Evolutionary conservation across 345 rosid genomes (phyloP), one percentile per base, ranked within the genome.

Genomic region (Cardamine occulta): DNA sequence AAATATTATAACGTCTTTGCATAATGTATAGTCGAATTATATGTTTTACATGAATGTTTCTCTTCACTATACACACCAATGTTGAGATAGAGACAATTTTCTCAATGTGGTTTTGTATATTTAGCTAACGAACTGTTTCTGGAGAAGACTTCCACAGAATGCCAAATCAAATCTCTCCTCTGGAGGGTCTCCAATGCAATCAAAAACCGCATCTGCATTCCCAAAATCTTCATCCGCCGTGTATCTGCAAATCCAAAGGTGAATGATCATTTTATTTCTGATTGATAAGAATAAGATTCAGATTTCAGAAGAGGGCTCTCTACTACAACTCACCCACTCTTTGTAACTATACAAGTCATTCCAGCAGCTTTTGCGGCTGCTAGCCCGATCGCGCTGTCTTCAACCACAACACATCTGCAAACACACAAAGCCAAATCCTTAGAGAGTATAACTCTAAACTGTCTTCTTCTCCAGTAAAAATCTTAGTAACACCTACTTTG

Each of bases 291-390:
- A n/a, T 15, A 15, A 45, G 18, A 45, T 45, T 45, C 51, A 45
- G 24, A 26, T 70, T 6, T 19, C 7, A 9, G 3, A 45, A 47
- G 15, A 65, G 14, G 1, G 18, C n/a, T 66, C 18, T 54, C 9
- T 35, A 66, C 14, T 19, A 47, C 23, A 52, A 74, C 76, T 83
- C 81, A 91, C 96, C 92, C 85, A 82, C 98, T 94, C 85, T 90
- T 91, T 66, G 98, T 91, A 68, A 91, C 90, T 31, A 90, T 87
- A 80, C 98, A 90, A 76, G 84, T 94, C 98, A 91, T 91, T 81
- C 93, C 97, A 9, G 98, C 97, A 59, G 97, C 88, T 86, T 91
- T 91, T 67, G 98, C 97, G 39, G 98, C 97, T 59, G 97, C 89
- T 57, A 94, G 96, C 51, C 96, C 98, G 7, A 90, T 94, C 37